Evolutionary conservation across 1,284 basidiomycete species (phyloP).

Genomic region (Volvariella volvacea): DNA sequence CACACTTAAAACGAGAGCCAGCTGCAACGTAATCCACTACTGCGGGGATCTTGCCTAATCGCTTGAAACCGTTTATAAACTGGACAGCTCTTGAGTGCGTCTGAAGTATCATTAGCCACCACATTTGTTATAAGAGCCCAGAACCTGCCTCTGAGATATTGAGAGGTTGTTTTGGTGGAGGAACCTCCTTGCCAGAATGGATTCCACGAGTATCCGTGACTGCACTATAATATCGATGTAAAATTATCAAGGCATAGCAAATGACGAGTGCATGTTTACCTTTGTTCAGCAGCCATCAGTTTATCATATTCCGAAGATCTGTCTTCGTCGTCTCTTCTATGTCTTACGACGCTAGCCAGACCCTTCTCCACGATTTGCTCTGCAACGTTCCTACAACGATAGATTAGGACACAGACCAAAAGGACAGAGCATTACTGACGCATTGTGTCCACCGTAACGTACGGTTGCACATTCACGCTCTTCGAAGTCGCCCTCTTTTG

Average conservation of each 20-base stretch:
- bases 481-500: constrained; percentile 90
- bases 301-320: constrained; percentile 93
- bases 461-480: constrained; percentile 89
- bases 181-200: constrained; percentile 89
- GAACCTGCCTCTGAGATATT: constrained; percentile 80
- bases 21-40: constrained; percentile 92
- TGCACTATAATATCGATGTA: constrained; percentile 57
- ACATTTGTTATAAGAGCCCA: no score
- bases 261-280: constrained; percentile 33
- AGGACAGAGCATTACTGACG: constrained; percentile 34
- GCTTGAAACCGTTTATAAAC: constrained; percentile 90
- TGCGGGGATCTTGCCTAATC: constrained; percentile 76
- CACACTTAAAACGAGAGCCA: constrained; percentile 89
- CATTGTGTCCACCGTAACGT: constrained; percentile 73
- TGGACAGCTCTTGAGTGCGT: constrained; percentile 70
- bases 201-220: constrained; percentile 77
- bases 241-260: no score
- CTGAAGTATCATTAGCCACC: constrained; percentile 27
- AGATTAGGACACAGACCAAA: constrained; percentile 1
- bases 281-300: constrained; percentile 90
- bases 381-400: constrained; percentile 67
- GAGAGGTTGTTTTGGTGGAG: constrained; percentile 59
- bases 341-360: constrained; percentile 83
- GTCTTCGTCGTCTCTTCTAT: constrained; percentile 93
- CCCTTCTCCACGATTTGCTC: constrained; percentile 93